Evolutionary conservation across 805 yeast species (phyloP).

Genomic region (Lipomyces kockii): DNA sequence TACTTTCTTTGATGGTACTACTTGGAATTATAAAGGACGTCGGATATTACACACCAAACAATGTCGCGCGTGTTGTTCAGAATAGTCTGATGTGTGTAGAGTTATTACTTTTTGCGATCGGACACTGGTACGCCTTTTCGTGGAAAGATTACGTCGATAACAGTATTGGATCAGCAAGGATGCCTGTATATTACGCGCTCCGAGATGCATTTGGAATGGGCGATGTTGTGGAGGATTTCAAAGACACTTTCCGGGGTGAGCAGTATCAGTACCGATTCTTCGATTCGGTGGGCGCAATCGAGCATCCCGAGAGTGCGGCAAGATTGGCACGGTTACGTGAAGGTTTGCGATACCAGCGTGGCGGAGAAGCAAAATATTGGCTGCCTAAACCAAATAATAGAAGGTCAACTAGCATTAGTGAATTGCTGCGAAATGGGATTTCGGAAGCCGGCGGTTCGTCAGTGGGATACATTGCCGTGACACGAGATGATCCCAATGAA

Average conservation of each 20-base stretch:
- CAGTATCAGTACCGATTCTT: constrained; percentile 80
- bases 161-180: constrained; percentile 71
- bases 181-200: constrained; percentile 65
- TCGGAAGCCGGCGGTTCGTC: constrained; percentile 16
- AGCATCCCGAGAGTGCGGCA: constrained; percentile 69
- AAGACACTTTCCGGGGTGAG: constrained; percentile 67
- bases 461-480: constrained; percentile 13
- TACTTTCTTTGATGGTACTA: constrained; percentile 50
- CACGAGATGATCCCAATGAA: constrained; percentile 9
- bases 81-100: constrained; percentile 82
- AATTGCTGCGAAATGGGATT: constrained; percentile 6
- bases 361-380: constrained; percentile 88
- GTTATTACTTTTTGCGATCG: constrained; percentile 79
- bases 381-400: constrained; percentile 46
- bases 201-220: constrained; percentile 74
- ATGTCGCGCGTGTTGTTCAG: constrained; percentile 65
- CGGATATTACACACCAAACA: constrained; percentile 44
- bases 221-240: constrained; percentile 83
- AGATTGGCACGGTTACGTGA: constrained; percentile 73
- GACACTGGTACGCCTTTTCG: constrained; percentile 88
- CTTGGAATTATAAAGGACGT: constrained; percentile 45
- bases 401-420: constrained; percentile 12
- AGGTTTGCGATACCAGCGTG: constrained; percentile 79
- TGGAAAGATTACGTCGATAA: constrained; percentile 69
- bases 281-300: constrained; percentile 77